Conservation (phyloP, 1,284 basidiomycete species). For the Polyporus tsugae region DNA sequence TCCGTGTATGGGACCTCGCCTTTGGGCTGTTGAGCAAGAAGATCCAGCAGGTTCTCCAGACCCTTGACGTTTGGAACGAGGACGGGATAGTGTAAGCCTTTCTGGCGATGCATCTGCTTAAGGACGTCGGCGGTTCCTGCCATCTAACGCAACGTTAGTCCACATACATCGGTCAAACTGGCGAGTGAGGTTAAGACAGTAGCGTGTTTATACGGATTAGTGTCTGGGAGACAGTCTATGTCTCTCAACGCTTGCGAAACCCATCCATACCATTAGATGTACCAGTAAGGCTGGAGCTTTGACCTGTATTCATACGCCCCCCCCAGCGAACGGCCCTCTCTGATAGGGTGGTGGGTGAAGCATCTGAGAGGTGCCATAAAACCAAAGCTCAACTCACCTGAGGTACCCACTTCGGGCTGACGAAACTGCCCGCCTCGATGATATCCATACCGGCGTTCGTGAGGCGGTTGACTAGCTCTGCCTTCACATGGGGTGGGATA, state of each 20-base stretch:
- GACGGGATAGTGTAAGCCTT: constrained; percentile 78
- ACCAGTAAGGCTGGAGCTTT: not conserved
- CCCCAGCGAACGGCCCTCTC: not conserved
- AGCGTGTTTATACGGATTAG: not conserved
- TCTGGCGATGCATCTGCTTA: constrained; percentile 58
- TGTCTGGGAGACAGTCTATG: not conserved
- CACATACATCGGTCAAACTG: not conserved
- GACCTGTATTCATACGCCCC: too few relatives aligned
- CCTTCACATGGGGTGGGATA: constrained; percentile 80
- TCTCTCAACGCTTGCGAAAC: not conserved
- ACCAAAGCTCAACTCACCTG: constrained; percentile 62
- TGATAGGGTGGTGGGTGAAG: not conserved
- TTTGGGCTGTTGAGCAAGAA: constrained; percentile 53
- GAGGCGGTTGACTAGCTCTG: constrained; percentile 83
- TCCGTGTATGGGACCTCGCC: constrained; percentile 60
- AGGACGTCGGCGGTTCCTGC: constrained; percentile 84
- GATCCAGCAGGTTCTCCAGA: constrained; percentile 69
- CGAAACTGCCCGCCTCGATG: constrained; percentile 93
- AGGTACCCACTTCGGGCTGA: constrained; percentile 93
- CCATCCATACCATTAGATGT: not conserved
- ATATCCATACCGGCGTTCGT: constrained; percentile 73
- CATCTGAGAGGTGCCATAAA: not conserved
- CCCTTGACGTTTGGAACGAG: constrained; percentile 89
- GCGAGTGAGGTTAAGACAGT: not conserved
- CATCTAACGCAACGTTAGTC: constrained; percentile 63